Percentiles rank a stretch among this genome's conserved stretches.
Conservation (phyloP, 2,329 filamentous ascomycete species). For the Trichoderma afroharzianum region DNA sequence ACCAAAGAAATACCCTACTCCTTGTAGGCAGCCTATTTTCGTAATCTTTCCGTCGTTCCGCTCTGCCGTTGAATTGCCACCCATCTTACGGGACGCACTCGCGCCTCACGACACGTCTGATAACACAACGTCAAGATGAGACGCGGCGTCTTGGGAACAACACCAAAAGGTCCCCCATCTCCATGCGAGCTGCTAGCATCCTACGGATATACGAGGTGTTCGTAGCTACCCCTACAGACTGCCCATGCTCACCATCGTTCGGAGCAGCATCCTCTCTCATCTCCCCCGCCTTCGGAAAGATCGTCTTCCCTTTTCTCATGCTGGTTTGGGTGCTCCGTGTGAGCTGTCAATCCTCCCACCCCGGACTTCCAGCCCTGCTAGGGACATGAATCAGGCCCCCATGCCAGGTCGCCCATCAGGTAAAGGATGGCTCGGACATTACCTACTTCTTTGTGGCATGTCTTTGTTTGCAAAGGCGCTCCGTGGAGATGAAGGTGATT, state of each 20-base stretch:
- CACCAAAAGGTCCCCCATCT: neutral
- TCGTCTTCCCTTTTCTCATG: neutral
- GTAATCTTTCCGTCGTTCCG: neutral
- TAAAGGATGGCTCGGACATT: conserved; percentile 14
- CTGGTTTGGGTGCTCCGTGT: neutral
- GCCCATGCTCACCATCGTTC: neutral
- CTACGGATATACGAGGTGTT: neutral
- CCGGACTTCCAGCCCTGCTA: conserved; percentile 9
- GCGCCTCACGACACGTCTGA: neutral
- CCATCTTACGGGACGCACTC: neutral
- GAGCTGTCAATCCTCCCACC: conserved; percentile 11
- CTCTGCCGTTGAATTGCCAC: neutral
- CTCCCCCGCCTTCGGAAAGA: conserved; percentile 4
- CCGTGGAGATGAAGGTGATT: neutral
- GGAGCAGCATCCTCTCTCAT: neutral
- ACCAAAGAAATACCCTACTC: neutral
- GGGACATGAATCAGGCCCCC: conserved; percentile 11
- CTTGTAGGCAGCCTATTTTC: neutral
- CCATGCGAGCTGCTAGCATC: neutral
- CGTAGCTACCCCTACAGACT: neutral
- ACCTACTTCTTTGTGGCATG: neutral
- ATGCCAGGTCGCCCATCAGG: neutral
- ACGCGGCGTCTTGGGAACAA: neutral
- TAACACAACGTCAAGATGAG: neutral
- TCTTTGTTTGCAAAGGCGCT: neutral